Percentiles rank a stretch among this genome's conserved stretches.
phyloP scores from a whole-genome alignment of 805 yeast species.

The Candida succiphila region DNA sequence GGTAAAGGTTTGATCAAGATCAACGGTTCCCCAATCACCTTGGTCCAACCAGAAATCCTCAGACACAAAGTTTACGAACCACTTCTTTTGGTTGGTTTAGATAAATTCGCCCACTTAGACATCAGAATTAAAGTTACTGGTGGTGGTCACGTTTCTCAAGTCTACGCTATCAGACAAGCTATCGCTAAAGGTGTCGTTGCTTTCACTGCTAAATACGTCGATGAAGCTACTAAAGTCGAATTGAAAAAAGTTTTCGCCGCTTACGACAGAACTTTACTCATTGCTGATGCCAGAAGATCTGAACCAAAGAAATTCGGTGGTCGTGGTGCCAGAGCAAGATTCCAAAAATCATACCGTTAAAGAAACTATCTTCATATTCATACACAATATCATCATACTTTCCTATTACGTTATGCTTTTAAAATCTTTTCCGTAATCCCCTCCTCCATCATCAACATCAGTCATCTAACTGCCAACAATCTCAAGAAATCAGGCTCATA shows the following conservation, averaged over 20 bases:
- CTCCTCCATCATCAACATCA: too few species aligned
- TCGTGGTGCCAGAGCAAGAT: conserved; percentile 99
- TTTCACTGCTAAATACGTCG: conserved; percentile 98
- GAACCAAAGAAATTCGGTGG: conserved; percentile 99
- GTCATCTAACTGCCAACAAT: too few species aligned
- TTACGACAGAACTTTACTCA: conserved; percentile 98
- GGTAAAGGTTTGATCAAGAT: conserved; percentile 99
- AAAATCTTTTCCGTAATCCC: too few species aligned
- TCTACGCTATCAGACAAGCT: conserved; percentile 99
- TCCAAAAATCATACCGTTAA: conserved; percentile 99
- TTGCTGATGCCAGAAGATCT: conserved; percentile 99
- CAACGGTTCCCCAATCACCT: conserved; percentile 98
- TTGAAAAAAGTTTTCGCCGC: conserved; percentile 95
- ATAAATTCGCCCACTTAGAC: conserved; percentile 97
- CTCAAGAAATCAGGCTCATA: too few species aligned
- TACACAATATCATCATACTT: too few species aligned
- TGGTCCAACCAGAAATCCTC: conserved; percentile 97
- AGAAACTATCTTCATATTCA: background rate
- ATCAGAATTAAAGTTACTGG: conserved; percentile 99
- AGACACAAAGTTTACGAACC: conserved; percentile 99
- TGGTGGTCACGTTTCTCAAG: conserved; percentile 99
- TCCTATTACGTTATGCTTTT: too few species aligned
- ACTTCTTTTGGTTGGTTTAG: conserved; percentile 94
- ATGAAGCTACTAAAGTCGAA: conserved; percentile 99
- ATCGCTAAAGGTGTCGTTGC: conserved; percentile 99